Evolutionary conservation across 2,329 filamentous ascomycete genomes (phyloP).

Genomic region (Cryphonectria japonica): DNA sequence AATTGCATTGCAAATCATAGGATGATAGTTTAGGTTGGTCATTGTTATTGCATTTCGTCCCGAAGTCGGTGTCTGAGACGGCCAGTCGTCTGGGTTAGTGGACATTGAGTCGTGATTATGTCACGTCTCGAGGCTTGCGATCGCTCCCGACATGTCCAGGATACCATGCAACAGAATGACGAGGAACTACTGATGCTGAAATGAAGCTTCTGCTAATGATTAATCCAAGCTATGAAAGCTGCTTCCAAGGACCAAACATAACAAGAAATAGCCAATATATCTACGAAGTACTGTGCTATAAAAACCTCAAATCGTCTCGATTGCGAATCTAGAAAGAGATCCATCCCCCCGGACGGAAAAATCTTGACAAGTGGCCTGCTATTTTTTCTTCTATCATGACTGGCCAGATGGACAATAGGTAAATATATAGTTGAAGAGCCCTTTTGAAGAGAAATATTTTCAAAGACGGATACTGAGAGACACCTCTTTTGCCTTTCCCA

Average conservation of each 20-base stretch:
- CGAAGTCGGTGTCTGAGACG: not conserved
- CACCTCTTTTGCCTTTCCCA: constrained; percentile 26
- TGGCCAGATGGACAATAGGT: not conserved
- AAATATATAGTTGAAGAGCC: too few relatives aligned
- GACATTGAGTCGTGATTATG: not conserved
- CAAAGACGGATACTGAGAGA: constrained; percentile 22
- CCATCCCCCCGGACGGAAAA: not conserved
- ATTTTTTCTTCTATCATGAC: too few relatives aligned
- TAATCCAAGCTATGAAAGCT: not conserved
- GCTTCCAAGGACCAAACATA: not conserved
- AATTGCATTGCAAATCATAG: not conserved
- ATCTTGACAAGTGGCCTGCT: too few relatives aligned
- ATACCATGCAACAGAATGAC: not conserved
- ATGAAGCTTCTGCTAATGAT: not conserved
- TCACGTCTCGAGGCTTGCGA: not conserved
- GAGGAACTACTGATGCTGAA: not conserved
- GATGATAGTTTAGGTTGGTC: not conserved
- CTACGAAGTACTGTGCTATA: not conserved
- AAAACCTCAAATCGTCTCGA: not conserved
- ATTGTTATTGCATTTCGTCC: not conserved
- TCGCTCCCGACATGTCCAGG: not conserved
- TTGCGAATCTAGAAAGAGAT: not conserved
- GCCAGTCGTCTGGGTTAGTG: not conserved
- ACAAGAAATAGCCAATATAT: not conserved
- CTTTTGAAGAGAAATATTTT: too few relatives aligned